Conservation (phyloP, 2,329 filamentous ascomycete species). For the Byssothecium circinans region DNA sequence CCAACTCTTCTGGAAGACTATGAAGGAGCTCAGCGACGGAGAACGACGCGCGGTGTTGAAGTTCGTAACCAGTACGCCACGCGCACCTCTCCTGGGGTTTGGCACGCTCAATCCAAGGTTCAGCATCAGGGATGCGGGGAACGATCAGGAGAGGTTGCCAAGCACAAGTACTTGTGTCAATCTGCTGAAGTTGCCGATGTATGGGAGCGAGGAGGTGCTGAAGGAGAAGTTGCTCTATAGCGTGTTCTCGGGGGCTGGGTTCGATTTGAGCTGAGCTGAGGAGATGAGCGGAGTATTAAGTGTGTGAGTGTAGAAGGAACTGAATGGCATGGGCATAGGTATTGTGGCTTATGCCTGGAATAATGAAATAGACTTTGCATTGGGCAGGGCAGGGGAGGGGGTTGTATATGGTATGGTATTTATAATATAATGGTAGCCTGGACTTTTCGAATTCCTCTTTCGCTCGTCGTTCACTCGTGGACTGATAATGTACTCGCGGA, state of each 20-base stretch:
- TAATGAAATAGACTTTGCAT: too few relatives aligned
- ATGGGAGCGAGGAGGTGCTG: constrained; percentile 65
- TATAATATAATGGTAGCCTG: too few relatives aligned
- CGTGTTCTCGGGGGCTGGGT: constrained; percentile 85
- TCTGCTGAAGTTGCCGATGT: constrained; percentile 85
- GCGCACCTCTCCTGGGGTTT: constrained; percentile 88
- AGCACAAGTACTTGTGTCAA: constrained; percentile 98
- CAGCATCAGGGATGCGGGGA: constrained; percentile 81
- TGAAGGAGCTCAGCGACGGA: constrained; percentile 72
- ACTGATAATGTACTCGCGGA: too few relatives aligned
- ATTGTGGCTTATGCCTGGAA: too few relatives aligned
- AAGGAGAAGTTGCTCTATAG: constrained; percentile 86
- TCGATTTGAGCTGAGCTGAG: constrained; percentile 70
- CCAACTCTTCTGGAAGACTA: constrained; percentile 86
- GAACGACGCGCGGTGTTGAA: constrained; percentile 87
- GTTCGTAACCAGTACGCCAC: constrained; percentile 91
- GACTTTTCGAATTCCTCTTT: too few relatives aligned
- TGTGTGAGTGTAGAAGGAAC: too few relatives aligned
- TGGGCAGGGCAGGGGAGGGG: too few relatives aligned
- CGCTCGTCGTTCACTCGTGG: too few relatives aligned
- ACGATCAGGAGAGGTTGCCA: constrained; percentile 75
- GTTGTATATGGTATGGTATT: too few relatives aligned
- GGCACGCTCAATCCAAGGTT: constrained; percentile 81
- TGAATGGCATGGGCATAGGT: too few relatives aligned
- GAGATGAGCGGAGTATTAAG: too few relatives aligned